These are phyloP conservation scores for Drosera spatulata DNA, from an alignment of 179 eudicot species.

Conservation along the genomic window DNA sequence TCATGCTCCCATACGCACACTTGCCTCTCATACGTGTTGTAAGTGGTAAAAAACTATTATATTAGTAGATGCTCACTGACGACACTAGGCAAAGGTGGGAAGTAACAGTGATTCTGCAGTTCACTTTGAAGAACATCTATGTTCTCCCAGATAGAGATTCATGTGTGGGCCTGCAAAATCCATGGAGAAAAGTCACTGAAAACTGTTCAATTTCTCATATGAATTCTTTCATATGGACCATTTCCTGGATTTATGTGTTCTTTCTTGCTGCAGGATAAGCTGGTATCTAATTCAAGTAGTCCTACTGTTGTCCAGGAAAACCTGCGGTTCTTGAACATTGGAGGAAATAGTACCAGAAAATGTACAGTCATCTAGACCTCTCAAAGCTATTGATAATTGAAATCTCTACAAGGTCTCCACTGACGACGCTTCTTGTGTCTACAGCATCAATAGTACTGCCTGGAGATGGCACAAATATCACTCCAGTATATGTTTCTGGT, in stretches of 20 bases:
- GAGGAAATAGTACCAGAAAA: conserved; percentile 11
- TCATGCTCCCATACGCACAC: no score
- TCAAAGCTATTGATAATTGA: conserved; percentile 1
- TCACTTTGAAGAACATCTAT: no score
- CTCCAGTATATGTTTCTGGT: conserved; percentile 26
- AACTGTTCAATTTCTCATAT: no score
- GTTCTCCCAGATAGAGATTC: no score
- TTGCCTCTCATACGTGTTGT: no score
- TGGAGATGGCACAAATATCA: conserved; percentile 25
- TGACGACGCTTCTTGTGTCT: conserved; percentile 11
- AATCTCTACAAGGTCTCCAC: conserved; percentile 3
- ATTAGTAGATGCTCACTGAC: no score
- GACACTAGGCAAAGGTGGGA: no score
- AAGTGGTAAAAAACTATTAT: no score
- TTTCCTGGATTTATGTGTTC: neutral
- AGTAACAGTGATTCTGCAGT: no score
- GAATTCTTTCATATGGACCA: no score
- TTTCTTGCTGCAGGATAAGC: conserved; percentile 25
- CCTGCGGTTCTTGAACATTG: conserved; percentile 11
- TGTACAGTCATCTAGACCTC: conserved; percentile 10
- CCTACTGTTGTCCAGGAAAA: conserved; percentile 13
- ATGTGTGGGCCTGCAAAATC: no score
- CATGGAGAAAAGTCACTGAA: no score
- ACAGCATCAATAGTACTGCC: conserved; percentile 20
- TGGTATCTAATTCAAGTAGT: conserved; percentile 8